A percentile compares a stretch with the other conserved stretches of the same genome.
Conservation (phyloP, 371 early-diverging fungal species). For the Hamiltosporidium tvaerminnensis region DNA sequence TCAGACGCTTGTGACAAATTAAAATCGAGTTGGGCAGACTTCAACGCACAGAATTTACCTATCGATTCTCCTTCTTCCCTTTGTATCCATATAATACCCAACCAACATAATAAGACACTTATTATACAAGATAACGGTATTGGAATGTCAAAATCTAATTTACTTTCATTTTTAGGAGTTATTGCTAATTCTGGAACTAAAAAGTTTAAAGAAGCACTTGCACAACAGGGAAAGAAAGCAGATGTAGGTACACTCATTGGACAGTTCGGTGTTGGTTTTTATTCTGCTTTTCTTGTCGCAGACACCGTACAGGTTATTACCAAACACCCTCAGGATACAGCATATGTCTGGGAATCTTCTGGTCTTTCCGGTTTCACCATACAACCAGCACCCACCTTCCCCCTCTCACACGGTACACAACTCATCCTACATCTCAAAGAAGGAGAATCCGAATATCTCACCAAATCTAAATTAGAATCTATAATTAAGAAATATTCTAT, state of each 20-base stretch:
- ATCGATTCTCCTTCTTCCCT: conserved; percentile 62
- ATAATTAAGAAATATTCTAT: conserved; percentile 80
- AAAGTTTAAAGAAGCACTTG: conserved; percentile 71
- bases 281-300: conserved; percentile 82
- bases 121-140: conserved; percentile 77
- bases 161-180: conserved; percentile 80
- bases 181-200: conserved; percentile 85
- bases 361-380: conserved; percentile 78
- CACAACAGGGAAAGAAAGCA: too few relatives aligned
- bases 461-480: conserved; percentile 67
- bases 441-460: conserved; percentile 70
- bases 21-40: conserved; percentile 58
- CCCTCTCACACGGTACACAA: conserved; percentile 66
- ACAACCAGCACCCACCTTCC: conserved; percentile 60
- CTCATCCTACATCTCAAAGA: conserved; percentile 74
- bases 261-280: conserved; percentile 95
- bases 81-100: conserved; percentile 66
- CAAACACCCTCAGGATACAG: conserved; percentile 76
- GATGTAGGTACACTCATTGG: conserved; percentile 76
- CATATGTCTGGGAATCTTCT: conserved; percentile 77
- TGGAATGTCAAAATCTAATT: conserved; percentile 87
- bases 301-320: conserved; percentile 77
- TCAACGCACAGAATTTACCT: conserved; percentile 62
- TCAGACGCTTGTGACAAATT: conserved; percentile 86
- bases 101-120: conserved; percentile 57